These are phyloP conservation scores for Apodospora peruviana DNA, from an alignment of 495 filamentous ascomycete species.

Conservation along the genomic window DNA sequence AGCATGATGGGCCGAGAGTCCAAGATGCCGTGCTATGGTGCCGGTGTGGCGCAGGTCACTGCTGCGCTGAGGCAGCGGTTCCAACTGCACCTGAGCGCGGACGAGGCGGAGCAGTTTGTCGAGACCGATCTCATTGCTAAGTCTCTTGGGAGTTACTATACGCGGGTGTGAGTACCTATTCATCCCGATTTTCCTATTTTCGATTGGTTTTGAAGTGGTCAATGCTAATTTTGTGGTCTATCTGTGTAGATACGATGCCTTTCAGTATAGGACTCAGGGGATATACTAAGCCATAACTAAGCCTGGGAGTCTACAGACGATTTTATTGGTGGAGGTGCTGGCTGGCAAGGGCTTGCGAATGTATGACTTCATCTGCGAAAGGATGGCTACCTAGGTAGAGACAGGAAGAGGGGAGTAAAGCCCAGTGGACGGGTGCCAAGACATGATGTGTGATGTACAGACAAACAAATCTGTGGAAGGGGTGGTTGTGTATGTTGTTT, in stretches of 20 bases:
- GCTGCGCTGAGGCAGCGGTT: constrained; percentile 59
- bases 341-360: too few relatives aligned
- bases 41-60: constrained; percentile 56
- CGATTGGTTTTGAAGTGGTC: constrained; percentile 5
- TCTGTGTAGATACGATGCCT: constrained; percentile 63
- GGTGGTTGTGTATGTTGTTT: too few relatives aligned
- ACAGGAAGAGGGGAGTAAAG: too few relatives aligned
- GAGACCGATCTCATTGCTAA: constrained; percentile 67
- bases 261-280: constrained; percentile 73
- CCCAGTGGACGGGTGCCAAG: too few relatives aligned
- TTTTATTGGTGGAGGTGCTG: too few relatives aligned
- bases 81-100: constrained; percentile 65
- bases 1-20: constrained; percentile 71
- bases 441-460: too few relatives aligned
- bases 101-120: constrained; percentile 67
- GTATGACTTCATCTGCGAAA: too few relatives aligned
- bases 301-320: too few relatives aligned
- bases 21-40: constrained; percentile 71
- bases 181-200: background rate
- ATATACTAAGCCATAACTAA: too few relatives aligned
- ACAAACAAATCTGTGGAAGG: too few relatives aligned
- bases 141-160: constrained; percentile 70
- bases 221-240: background rate
- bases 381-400: too few relatives aligned
- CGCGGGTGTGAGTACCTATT: constrained; percentile 52